Base-by-base conservation (phyloP, 805 yeast genomes). In the Starmerella khaoyaiensis region DNA sequence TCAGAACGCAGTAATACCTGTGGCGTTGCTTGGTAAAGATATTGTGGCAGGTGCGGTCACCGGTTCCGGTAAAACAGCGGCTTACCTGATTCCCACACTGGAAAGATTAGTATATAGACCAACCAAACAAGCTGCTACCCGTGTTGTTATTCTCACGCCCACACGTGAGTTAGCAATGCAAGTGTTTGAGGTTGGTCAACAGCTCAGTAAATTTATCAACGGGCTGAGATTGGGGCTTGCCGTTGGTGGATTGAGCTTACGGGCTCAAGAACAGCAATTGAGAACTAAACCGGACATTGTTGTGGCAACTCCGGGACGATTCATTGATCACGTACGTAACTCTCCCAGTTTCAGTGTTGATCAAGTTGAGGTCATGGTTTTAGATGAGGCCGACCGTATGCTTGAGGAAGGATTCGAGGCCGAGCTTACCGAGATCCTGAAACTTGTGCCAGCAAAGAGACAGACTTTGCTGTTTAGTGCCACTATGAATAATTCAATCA, bases 311-410 rank as follows among this genome's bases (percentile, higher is more conserved):
- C 99, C 99, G 2, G 99, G 99, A 72, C 72, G 99, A 65, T 78
- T 90, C 49, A 90, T 90, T 54, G 99, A 90, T 60, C 99, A 90
- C 61, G 74, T 90, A 39, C 69, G 97, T 56, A 90, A 90, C 63
- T 86, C 97, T 5, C 83, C 95, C 6, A 78, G 90, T 36, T 90
- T 90, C 58, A 74, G 75, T 33, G 93, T 84, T 33, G 97, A 90
- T 49, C 68, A 76, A 23, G 90, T 90, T 34, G 98, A 90, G 63
- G 80, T 90, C 37, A 65, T 90, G 51, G 93, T 90, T 21, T 69
- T 90, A 49, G 98, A 90, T 65, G 98, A 90, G 65, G 98, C 98
- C 42, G 98, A 90, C 68, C 76, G 98, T 65, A 90, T 90, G 97
- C 69, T 90, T 50, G 99, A 90, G 58, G 99, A 90, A 62, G 99